Percentiles rank a stretch among this genome's conserved stretches.
Conservation (phyloP, 495 filamentous ascomycete species). For the Neurospora discreta region DNA sequence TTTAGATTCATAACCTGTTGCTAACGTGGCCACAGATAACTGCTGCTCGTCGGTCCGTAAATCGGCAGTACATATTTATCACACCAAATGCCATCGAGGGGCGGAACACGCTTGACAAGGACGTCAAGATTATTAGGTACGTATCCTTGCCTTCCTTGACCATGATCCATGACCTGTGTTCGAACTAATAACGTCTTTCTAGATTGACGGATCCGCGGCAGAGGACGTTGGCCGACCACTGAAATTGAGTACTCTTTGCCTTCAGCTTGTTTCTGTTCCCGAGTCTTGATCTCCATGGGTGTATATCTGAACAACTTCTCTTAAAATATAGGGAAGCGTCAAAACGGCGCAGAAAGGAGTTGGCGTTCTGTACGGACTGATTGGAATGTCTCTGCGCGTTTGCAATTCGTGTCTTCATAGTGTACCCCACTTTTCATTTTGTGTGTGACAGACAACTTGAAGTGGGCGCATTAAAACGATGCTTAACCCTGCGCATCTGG, state of each 20-base stretch:
- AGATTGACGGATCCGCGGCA: slow-evolving; percentile 53
- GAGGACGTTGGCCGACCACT: slow-evolving; percentile 29
- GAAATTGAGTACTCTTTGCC: neutral
- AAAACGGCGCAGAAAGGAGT: neutral
- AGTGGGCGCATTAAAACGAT: neutral
- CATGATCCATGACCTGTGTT: neutral
- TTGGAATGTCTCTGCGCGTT: neutral
- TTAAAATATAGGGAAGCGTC: neutral
- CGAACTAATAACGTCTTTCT: slow-evolving; percentile 8
- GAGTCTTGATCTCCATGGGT: neutral
- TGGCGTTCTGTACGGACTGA: neutral
- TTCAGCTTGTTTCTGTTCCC: neutral
- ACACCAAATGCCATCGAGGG: slow-evolving; percentile 83
- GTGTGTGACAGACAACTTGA: neutral
- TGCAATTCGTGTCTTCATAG: neutral
- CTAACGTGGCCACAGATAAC: slow-evolving; percentile 44
- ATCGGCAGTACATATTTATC: slow-evolving; percentile 92
- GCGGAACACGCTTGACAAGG: slow-evolving; percentile 49
- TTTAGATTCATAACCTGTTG: neutral
- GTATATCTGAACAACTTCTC: neutral
- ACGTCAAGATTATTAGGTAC: slow-evolving; percentile 80
- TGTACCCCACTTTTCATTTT: neutral
- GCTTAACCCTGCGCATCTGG: neutral
- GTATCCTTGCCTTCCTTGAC: slow-evolving; percentile 16
- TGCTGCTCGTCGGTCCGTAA: slow-evolving; percentile 72